Conservation (phyloP, 2,329 filamentous ascomycete species). For the Colletotrichum melonis region DNA sequence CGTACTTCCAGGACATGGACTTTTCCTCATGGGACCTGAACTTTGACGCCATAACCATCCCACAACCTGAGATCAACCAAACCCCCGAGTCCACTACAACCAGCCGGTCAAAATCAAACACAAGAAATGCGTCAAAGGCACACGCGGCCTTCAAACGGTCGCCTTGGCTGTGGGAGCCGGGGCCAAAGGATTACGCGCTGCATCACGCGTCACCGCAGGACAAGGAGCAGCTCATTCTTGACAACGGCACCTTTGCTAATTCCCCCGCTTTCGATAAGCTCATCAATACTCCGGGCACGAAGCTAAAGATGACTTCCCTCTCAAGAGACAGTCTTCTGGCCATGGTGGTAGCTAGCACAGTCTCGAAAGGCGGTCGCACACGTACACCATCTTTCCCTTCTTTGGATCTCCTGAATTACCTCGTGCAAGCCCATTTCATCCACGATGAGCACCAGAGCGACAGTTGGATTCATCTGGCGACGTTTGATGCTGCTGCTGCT, state of each 20-base stretch:
- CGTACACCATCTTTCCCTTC: slow-evolving; percentile 52
- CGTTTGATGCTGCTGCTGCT: slow-evolving; percentile 49
- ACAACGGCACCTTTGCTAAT: slow-evolving; percentile 25
- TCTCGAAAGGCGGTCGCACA: slow-evolving; percentile 39
- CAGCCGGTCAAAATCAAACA: slow-evolving; percentile 37
- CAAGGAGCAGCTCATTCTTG: slow-evolving; percentile 25
- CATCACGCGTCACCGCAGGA: slow-evolving; percentile 23
- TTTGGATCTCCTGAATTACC: slow-evolving; percentile 49
- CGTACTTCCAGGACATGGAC: slow-evolving; percentile 46
- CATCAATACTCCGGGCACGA: slow-evolving; percentile 25
- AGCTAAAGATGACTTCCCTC: slow-evolving; percentile 38
- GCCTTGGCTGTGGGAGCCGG: slow-evolving; percentile 48
- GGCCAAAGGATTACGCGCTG: slow-evolving; percentile 41
- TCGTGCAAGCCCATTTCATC: slow-evolving; percentile 50
- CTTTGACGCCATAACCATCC: slow-evolving; percentile 44
- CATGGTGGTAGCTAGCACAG: slow-evolving; percentile 43
- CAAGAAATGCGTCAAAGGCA: slow-evolving; percentile 41
- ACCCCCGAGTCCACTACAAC: slow-evolving; percentile 43
- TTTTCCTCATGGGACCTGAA: slow-evolving; percentile 47
- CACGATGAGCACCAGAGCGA: slow-evolving; percentile 33
- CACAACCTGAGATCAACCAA: slow-evolving; percentile 41
- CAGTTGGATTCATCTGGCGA: slow-evolving; percentile 47
- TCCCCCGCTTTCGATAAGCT: slow-evolving; percentile 29
- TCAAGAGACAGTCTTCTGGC: slow-evolving; percentile 45
- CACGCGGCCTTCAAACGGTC: slow-evolving; percentile 48